phyloP scores from a whole-genome alignment of 169 alveolate species.

The Cryptosporidium viatorum region DNA sequence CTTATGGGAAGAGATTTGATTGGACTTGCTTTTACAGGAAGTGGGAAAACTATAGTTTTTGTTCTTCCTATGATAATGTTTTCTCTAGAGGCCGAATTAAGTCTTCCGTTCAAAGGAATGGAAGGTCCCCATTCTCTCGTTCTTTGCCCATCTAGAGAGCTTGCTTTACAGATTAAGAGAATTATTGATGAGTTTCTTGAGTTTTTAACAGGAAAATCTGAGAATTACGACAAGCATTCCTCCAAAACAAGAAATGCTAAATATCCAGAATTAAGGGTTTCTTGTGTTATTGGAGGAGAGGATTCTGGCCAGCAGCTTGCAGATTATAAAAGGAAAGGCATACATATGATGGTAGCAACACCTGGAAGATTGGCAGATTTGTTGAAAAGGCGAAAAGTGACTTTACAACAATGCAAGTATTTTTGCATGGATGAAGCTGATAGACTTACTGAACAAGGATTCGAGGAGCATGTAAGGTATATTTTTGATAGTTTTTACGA shows the following conservation, averaged over 20 bases:
- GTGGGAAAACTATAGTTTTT: slow-evolving; percentile 94
- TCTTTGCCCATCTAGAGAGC: slow-evolving; percentile 94
- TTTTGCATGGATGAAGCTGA: slow-evolving; percentile 98
- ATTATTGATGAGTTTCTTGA: slow-evolving; percentile 83
- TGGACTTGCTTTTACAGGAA: slow-evolving; percentile 93
- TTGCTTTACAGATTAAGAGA: slow-evolving; percentile 92
- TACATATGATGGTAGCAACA: slow-evolving; percentile 96
- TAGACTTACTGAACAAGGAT: slow-evolving; percentile 93
- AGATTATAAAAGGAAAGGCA: slow-evolving; percentile 83
- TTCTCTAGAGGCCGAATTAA: slow-evolving; percentile 87
- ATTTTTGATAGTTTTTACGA: slow-evolving; percentile 90
- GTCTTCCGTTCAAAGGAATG: slow-evolving; percentile 81
- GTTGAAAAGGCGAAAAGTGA: slow-evolving; percentile 87
- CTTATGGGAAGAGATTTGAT: slow-evolving; percentile 91
- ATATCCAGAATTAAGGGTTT: slow-evolving; percentile 80
- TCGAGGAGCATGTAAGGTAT: slow-evolving; percentile 90
- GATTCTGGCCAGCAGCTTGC: slow-evolving; percentile 8
- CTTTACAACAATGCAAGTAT: slow-evolving; percentile 89
- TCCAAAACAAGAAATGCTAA: background rate
- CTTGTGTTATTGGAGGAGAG: slow-evolving; percentile 88
- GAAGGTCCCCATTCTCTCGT: slow-evolving; percentile 94
- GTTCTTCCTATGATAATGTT: slow-evolving; percentile 91
- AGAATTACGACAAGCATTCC: background rate
- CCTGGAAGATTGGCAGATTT: slow-evolving; percentile 97
- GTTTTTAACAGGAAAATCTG: slow-evolving; percentile 79